Evolutionary conservation across 306 rosid species (phyloP), one percentile per base, ranked within the genome.

Genomic region (Hippophae tibetana): DNA sequence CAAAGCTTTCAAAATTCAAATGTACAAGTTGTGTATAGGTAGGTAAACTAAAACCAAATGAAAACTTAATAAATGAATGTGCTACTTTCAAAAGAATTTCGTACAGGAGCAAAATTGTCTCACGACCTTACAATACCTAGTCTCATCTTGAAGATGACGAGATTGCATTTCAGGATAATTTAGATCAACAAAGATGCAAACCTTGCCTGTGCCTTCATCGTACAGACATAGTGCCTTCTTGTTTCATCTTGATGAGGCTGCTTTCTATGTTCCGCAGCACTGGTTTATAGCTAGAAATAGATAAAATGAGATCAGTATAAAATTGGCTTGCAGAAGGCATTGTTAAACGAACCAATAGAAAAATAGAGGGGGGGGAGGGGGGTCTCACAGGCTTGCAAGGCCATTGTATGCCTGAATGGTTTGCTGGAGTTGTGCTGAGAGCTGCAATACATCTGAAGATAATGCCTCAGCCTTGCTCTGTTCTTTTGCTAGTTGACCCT

Each of bases 341-440:
- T 3, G 38, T 9, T 25, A 47, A 31, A 25, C n/a, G 11, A 63
- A 9, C 11, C 23, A 6, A 10, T 41, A 13, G 58, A 6, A 56
- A 8, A 51, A 52, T 52, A 42, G 45, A 65, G 65, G 64, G 18
- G 58, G 57, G 5, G 45, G 63, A 63, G 64, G 18, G 58, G 57
- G 5, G 45, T 66, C 81, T 83, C 79, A 92, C 99, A 77, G 79
- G 78, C 79, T 82, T 12, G 85, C 67, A 42, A 92, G 79, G 61
- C 89, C 79, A 57, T 79, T 84, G 46, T 82, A 85, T 70, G 99
- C 85, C 74, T 85, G 99, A 60, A 80, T 87, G 68, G 84, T 58
- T 72, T 85, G 96, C 75, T 92, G 89, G 64, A 92, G 95, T 75
- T 54, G 92, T 9, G 83, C 90, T 53, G 96, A 92, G 67, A 92